Base-by-base conservation (phyloP, 768 basidiomycete species). In the Russula lepida region DNA sequence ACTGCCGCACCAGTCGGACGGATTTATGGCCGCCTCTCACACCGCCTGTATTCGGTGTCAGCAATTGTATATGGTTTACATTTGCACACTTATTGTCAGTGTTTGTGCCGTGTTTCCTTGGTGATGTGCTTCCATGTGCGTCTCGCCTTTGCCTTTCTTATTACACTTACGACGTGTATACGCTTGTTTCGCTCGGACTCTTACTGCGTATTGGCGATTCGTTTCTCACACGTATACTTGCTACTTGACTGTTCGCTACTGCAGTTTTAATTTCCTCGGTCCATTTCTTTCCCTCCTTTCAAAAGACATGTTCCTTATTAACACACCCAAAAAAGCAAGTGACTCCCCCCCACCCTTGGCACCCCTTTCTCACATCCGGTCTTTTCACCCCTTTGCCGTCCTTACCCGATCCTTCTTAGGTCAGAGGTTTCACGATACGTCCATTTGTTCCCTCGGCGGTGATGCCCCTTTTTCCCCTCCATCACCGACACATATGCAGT, bases 321-420 rank as follows among this genome's bases (percentile, higher is more conserved):
- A 57, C 54, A 13, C 52, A n/a, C 41, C 30, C 19, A 56, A 61
- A 41, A 63, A 56, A 63, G 47, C 50, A 53, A 52, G 27, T 49
- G 19, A 28, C 21, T 52, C 41, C 41, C 41, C 41, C 60, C 56
- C 47, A 54, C 39, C 58, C 51, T 59, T 54, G 54, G 39, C 58
- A 47, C 49, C 51, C 51, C 59, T 54, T 32, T 46, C 44, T 47
- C 47, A 19, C 54, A 53, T 64, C 54, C 63, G 41, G 32, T 63
- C 65, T 46, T 66, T 66, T 51, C 59, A 60, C 39, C 37, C 56
- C 54, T 51, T 64, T 48, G 59, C 65, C 65, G 59, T 66, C 63
- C 56, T 64, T 66, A 66, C 65, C 46, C 52, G 63, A 56, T 56
- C 49, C 37, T 58, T 51, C 6, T 35, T 35, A 43, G 33, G 53